Evolutionary conservation across 345 rosid genomes (phyloP).

Genomic region (Linum lewisii): DNA sequence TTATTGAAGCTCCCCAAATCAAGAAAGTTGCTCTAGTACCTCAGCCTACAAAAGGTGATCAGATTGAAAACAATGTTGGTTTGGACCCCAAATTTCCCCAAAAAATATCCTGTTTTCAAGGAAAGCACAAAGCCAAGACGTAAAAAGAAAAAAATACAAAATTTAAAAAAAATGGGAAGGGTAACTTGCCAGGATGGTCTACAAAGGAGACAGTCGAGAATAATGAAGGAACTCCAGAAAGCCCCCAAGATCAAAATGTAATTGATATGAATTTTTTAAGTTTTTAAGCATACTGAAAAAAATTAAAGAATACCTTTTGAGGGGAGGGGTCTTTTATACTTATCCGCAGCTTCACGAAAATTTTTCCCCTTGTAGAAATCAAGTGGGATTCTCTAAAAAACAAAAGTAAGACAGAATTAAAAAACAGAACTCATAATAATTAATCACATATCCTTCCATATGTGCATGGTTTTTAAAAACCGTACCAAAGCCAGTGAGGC

Average conservation of each 20-base stretch:
- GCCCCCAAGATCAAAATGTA: constrained; percentile 11
- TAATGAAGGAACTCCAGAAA: constrained; percentile 83
- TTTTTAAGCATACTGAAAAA: constrained; percentile 1
- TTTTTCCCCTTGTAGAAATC: constrained; percentile 84
- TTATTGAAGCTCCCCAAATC: constrained; percentile 84
- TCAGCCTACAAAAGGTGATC: constrained; percentile 53
- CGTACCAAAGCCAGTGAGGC: too few relatives aligned
- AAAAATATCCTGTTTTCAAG: constrained; percentile 2
- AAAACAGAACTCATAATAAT: background rate
- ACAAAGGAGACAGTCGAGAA: constrained; percentile 94
- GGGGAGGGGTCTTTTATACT: constrained; percentile 73
- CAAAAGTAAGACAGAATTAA: background rate
- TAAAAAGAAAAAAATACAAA: background rate
- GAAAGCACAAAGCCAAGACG: background rate
- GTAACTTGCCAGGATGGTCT: constrained; percentile 80
- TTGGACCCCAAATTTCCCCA: constrained; percentile 1
- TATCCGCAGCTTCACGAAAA: constrained; percentile 71
- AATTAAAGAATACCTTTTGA: constrained; percentile 50
- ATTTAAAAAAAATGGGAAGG: constrained; percentile 16
- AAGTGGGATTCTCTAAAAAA: constrained; percentile 79
- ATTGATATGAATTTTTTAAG: constrained; percentile 7
- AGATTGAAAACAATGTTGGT: background rate
- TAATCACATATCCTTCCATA: background rate
- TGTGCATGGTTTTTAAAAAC: background rate
- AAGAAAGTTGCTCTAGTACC: constrained; percentile 66